Evolutionary conservation across 441 rosid species (phyloP).

Genomic region (Populus trichocarpa): DNA sequence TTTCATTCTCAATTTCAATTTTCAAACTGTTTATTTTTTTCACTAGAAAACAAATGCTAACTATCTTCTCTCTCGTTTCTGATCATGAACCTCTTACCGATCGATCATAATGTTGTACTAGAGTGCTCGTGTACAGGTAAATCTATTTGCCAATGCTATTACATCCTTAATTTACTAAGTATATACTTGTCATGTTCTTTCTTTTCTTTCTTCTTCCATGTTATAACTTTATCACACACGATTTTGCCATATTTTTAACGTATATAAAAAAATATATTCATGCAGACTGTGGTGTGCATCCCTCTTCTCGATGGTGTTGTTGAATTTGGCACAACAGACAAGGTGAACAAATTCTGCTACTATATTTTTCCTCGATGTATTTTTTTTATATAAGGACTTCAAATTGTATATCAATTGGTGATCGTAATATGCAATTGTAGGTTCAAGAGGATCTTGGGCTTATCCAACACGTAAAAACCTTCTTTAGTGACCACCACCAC

Average conservation of each 20-base stretch:
- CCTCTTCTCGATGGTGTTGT: slow-evolving; percentile 87
- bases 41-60: background rate
- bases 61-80: slow-evolving; percentile 8
- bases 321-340: slow-evolving; percentile 74
- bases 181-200: background rate
- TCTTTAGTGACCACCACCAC: slow-evolving; percentile 50
- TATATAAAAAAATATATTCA: background rate
- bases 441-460: slow-evolving; percentile 55
- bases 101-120: slow-evolving; percentile 11
- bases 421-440: slow-evolving; percentile 20
- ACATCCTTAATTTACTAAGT: background rate
- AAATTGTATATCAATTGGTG: background rate
- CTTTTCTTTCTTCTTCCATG: background rate
- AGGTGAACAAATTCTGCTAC: slow-evolving; percentile 32
- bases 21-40: background rate
- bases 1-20: background rate
- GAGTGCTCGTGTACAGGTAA: slow-evolving; percentile 90
- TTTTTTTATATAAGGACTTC: background rate
- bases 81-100: slow-evolving; percentile 7
- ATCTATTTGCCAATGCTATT: background rate
- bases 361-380: background rate
- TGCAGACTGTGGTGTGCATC: slow-evolving; percentile 85
- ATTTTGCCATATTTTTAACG: background rate
- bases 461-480: slow-evolving; percentile 48
- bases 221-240: background rate